These are phyloP conservation scores for Verbascum thapsus DNA, from an alignment of 257 asterid genomes.

Conservation along the genomic window DNA sequence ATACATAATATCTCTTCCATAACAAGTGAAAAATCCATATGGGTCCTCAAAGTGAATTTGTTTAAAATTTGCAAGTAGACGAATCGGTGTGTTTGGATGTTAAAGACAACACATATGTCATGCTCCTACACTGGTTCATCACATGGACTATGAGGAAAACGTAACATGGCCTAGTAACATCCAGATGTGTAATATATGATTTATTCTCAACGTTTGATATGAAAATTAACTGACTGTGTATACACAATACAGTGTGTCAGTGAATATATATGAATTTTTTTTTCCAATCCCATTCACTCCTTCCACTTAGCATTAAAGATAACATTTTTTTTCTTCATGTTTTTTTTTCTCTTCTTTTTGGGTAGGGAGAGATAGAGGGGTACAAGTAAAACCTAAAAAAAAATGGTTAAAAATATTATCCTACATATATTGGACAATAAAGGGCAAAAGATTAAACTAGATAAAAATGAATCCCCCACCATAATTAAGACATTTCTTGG, in stretches of 20 bases:
- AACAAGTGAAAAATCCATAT: constrained; percentile 29
- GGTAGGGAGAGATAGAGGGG: constrained; percentile 4
- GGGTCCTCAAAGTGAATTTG: constrained; percentile 54
- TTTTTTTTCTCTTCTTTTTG: neutral
- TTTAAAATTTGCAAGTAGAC: constrained; percentile 52
- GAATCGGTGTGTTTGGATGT: constrained; percentile 49
- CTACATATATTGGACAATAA: constrained; percentile 5
- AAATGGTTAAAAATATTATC: constrained; percentile 49
- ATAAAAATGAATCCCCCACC: constrained; percentile 30
- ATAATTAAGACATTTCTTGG: constrained; percentile 20
- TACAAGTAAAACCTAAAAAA: constrained; percentile 36
- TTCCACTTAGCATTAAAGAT: constrained; percentile 58
- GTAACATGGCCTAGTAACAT: constrained; percentile 51
- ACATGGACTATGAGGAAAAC: constrained; percentile 62
- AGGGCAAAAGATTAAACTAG: constrained; percentile 32
- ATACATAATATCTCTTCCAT: constrained; percentile 16
- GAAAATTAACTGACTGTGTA: constrained; percentile 22
- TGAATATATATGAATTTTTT: constrained; percentile 45
- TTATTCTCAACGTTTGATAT: no score
- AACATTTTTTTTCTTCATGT: constrained; percentile 47
- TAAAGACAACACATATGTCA: constrained; percentile 50
- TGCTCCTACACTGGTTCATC: constrained; percentile 60
- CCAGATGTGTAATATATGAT: no score
- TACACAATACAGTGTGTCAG: constrained; percentile 47
- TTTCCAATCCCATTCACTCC: constrained; percentile 45